Evolutionary conservation across 305 asterid genomes (phyloP).

Genomic region (Caryopteris hybrid): DNA sequence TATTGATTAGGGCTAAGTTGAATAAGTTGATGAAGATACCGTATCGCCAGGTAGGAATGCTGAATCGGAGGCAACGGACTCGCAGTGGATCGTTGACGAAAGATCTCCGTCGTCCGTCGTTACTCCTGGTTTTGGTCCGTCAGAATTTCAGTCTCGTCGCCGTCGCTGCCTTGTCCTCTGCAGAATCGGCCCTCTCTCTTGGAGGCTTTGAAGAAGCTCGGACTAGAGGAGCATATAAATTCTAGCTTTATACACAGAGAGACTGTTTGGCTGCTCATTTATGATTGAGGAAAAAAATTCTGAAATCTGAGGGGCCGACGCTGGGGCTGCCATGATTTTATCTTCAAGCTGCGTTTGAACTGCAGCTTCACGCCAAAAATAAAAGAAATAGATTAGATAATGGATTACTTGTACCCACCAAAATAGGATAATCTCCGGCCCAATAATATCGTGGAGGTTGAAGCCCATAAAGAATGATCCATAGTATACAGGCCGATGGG

Average conservation of each 20-base stretch:
- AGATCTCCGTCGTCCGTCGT: neutral
- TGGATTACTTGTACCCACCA: neutral
- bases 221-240: neutral
- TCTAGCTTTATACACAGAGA: neutral
- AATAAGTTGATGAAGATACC: neutral
- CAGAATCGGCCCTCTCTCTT: neutral
- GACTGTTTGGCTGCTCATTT: neutral
- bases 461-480: neutral
- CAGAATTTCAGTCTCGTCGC: neutral
- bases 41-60: neutral
- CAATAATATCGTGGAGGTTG: neutral
- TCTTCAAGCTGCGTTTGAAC: neutral
- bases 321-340: constrained; percentile 28
- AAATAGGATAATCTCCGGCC: neutral
- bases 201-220: constrained; percentile 23
- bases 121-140: neutral
- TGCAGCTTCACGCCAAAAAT: neutral
- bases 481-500: no score
- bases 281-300: neutral
- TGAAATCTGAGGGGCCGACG: constrained; percentile 16
- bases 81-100: neutral
- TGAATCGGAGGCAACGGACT: neutral
- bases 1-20: neutral
- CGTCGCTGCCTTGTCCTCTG: no score
- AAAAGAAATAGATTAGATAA: neutral